Evolutionary conservation across 768 basidiomycete genomes (phyloP).

Genomic region (Amanita thiersii): DNA sequence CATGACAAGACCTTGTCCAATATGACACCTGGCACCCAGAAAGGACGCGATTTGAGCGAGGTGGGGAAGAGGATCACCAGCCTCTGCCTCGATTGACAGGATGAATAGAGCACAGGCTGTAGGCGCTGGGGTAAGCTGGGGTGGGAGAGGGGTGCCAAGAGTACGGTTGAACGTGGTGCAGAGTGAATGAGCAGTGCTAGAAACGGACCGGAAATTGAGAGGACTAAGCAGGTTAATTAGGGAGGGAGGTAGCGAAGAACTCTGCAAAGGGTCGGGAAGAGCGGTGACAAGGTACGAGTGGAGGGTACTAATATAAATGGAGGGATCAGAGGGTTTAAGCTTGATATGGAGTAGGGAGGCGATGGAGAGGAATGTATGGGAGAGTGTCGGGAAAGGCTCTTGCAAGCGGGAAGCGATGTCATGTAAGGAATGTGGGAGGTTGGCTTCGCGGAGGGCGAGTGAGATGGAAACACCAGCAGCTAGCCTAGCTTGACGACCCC

Average conservation of each 20-base stretch:
- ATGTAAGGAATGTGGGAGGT: constrained; percentile 55
- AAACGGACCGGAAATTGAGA: constrained; percentile 31
- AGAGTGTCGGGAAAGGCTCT: constrained; percentile 40
- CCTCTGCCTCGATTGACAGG: constrained; percentile 63
- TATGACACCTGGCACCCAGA: constrained; percentile 44
- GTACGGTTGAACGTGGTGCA: constrained; percentile 32
- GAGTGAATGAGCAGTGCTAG: constrained; percentile 39
- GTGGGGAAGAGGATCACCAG: constrained; percentile 40
- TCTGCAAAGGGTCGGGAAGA: constrained; percentile 23
- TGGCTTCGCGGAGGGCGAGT: constrained; percentile 64
- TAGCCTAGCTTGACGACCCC: constrained; percentile 68
- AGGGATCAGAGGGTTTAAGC: constrained; percentile 49
- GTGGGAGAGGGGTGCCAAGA: constrained; percentile 23
- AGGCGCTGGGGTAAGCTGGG: constrained; percentile 32
- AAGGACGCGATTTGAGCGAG: constrained; percentile 48
- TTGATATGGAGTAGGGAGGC: constrained; percentile 43
- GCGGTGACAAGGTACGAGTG: constrained; percentile 41
- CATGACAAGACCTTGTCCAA: constrained; percentile 50
- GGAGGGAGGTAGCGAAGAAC: constrained; percentile 21
- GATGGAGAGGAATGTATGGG: constrained; percentile 48
- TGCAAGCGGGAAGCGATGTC: constrained; percentile 64
- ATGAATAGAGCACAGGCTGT: constrained; percentile 66
- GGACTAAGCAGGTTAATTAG: constrained; percentile 30
- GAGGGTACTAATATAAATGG: constrained; percentile 48
- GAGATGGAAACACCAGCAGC: constrained; percentile 63